A percentile compares a stretch with the other conserved stretches of the same genome.
Evolutionary conservation across 1,284 basidiomycete genomes (phyloP).

Genomic region (Sanghuangporus weigelae): DNA sequence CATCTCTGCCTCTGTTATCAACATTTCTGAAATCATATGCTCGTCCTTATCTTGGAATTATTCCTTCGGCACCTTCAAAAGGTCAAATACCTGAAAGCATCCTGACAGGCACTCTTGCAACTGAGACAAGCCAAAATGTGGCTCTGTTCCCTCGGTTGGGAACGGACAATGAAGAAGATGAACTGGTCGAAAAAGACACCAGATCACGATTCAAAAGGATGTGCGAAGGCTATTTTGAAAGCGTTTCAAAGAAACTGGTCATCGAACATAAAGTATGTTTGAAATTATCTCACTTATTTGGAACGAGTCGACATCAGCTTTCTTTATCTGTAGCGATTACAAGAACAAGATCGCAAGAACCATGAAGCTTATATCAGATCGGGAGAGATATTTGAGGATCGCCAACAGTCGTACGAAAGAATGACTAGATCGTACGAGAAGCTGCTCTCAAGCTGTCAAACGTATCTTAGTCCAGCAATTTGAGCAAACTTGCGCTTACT

Average conservation of each 20-base stretch:
- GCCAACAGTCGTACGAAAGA: slow-evolving; percentile 97
- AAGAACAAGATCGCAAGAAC: slow-evolving; percentile 94
- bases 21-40: slow-evolving; percentile 84
- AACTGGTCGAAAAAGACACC: slow-evolving; percentile 78
- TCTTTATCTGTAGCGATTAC: slow-evolving; percentile 59
- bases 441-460: slow-evolving; percentile 79
- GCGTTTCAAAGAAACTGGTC: slow-evolving; percentile 84
- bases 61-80: slow-evolving; percentile 38
- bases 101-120: slow-evolving; percentile 50
- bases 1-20: slow-evolving; percentile 79
- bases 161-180: slow-evolving; percentile 47
- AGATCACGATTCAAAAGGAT: slow-evolving; percentile 88
- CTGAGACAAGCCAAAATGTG: slow-evolving; percentile 34
- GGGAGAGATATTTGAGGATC: slow-evolving; percentile 98
- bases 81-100: slow-evolving; percentile 53
- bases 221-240: slow-evolving; percentile 92
- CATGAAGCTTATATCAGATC: slow-evolving; percentile 99
- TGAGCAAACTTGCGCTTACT: background rate
- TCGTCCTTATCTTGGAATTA: slow-evolving; percentile 73
- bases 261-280: slow-evolving; percentile 78
- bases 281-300: slow-evolving; percentile 2
- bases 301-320: slow-evolving; percentile 8
- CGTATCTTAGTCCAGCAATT: slow-evolving; percentile 42
- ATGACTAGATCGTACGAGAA: slow-evolving; percentile 96
- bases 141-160: slow-evolving; percentile 37